These are phyloP conservation scores for Furcasterigmium furcatum DNA, from an alignment of 2,329 filamentous ascomycete species.

Conservation along the genomic window DNA sequence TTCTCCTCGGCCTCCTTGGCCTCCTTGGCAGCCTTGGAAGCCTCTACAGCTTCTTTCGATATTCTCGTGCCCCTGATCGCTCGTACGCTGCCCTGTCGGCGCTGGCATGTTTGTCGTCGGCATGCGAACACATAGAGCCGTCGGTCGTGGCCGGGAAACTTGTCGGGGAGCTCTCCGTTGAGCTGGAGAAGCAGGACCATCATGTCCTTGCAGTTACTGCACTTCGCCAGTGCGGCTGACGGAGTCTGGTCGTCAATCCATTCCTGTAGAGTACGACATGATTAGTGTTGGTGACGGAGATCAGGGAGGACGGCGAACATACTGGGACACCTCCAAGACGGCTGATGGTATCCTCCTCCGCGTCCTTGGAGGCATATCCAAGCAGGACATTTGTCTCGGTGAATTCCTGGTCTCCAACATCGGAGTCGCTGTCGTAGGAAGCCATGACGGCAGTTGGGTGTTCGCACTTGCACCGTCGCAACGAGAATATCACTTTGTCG, in stretches of 20 bases:
- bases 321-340: conserved; percentile 86
- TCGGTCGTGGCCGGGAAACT: conserved; percentile 83
- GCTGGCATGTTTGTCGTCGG: conserved; percentile 70
- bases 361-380: conserved; percentile 80
- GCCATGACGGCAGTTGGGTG: conserved; percentile 56
- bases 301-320: conserved; percentile 30
- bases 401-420: conserved; percentile 63
- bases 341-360: conserved; percentile 78
- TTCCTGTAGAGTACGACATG: conserved; percentile 48
- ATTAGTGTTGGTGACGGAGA: not conserved
- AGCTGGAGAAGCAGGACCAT: conserved; percentile 88
- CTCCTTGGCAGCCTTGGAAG: conserved; percentile 16
- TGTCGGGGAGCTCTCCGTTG: conserved; percentile 83
- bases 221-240: conserved; percentile 74
- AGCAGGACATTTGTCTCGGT: conserved; percentile 85
- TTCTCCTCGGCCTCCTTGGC: conserved; percentile 29
- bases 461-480: not conserved
- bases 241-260: conserved; percentile 78
- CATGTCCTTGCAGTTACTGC: conserved; percentile 79
- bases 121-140: conserved; percentile 87
- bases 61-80: conserved; percentile 67
- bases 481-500: not conserved
- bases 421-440: conserved; percentile 83
- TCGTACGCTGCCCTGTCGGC: conserved; percentile 79
- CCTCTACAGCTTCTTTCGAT: conserved; percentile 33